phyloP scores from a whole-genome alignment of 108 stramenopile genomes.

The Nannochloropsis salina region DNA sequence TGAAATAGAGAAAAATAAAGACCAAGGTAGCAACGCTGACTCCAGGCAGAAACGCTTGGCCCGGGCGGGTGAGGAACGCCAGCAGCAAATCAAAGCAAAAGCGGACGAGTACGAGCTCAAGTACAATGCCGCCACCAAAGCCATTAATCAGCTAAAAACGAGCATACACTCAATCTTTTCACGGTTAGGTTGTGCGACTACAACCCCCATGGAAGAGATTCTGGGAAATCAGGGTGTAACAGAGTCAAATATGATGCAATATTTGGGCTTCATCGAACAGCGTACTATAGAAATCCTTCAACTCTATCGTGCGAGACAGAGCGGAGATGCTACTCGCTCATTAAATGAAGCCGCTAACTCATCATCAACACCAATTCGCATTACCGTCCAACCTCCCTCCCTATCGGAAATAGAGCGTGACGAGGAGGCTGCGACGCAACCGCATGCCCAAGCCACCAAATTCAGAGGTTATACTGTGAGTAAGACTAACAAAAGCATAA shows the following conservation, averaged over 20 bases:
- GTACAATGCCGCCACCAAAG: constrained; percentile 45
- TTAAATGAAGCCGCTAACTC: not conserved
- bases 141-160: constrained; percentile 56
- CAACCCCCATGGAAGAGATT: constrained; percentile 56
- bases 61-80: constrained; percentile 54
- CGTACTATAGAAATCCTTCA: constrained; percentile 59
- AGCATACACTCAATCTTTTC: constrained; percentile 60
- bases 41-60: constrained; percentile 58
- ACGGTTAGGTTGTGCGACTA: constrained; percentile 49
- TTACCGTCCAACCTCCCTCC: not conserved
- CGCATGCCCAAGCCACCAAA: not conserved
- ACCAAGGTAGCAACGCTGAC: constrained; percentile 58
- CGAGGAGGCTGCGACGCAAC: not conserved
- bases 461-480: not conserved
- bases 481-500: not conserved
- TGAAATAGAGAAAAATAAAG: constrained; percentile 61
- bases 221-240: constrained; percentile 65
- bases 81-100: constrained; percentile 48
- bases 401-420: not conserved
- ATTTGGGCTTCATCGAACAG: constrained; percentile 63
- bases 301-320: constrained; percentile 54
- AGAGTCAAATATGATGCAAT: constrained; percentile 63
- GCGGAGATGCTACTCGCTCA: not conserved
- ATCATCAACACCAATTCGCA: not conserved
- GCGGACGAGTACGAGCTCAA: constrained; percentile 54